phyloP scores from a whole-genome alignment of 2,329 filamentous ascomycete genomes.

The Paecilomyces formosus region DNA sequence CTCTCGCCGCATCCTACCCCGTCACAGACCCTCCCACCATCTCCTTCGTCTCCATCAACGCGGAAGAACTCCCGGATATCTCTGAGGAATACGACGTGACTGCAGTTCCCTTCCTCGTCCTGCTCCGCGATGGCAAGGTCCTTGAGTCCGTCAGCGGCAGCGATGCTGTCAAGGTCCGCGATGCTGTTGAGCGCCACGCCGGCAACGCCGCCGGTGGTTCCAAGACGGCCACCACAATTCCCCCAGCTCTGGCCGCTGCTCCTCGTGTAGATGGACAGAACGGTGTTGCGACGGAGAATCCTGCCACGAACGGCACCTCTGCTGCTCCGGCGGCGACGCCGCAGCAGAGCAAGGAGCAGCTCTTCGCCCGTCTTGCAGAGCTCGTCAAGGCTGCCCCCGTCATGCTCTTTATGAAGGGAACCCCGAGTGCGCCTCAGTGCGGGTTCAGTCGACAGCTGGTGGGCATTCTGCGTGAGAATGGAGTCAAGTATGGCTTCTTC shows the following conservation, averaged over 20 bases:
- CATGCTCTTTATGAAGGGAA: constrained; percentile 99
- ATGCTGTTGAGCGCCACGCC: constrained; percentile 76
- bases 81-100: constrained; percentile 91
- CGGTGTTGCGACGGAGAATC: constrained; percentile 16
- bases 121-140: constrained; percentile 66
- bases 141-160: constrained; percentile 84
- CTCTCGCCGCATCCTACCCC: constrained; percentile 80
- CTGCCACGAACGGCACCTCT: constrained; percentile 16
- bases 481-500: constrained; percentile 96
- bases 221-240: constrained; percentile 24
- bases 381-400: constrained; percentile 93
- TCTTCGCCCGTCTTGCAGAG: constrained; percentile 71
- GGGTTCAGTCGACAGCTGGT: constrained; percentile 92
- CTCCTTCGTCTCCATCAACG: constrained; percentile 84
- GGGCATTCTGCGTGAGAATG: constrained; percentile 74
- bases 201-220: constrained; percentile 34
- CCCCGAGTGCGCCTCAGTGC: constrained; percentile 76
- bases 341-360: constrained; percentile 66
- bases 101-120: constrained; percentile 84
- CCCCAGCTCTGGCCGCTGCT: constrained; percentile 31
- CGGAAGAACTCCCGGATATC: constrained; percentile 87
- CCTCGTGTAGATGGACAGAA: constrained; percentile 26
- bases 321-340: constrained; percentile 15
- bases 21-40: constrained; percentile 58
- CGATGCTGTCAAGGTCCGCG: constrained; percentile 76